Base-by-base conservation (phyloP, 805 yeast species). In the Dipodascus albidus region DNA sequence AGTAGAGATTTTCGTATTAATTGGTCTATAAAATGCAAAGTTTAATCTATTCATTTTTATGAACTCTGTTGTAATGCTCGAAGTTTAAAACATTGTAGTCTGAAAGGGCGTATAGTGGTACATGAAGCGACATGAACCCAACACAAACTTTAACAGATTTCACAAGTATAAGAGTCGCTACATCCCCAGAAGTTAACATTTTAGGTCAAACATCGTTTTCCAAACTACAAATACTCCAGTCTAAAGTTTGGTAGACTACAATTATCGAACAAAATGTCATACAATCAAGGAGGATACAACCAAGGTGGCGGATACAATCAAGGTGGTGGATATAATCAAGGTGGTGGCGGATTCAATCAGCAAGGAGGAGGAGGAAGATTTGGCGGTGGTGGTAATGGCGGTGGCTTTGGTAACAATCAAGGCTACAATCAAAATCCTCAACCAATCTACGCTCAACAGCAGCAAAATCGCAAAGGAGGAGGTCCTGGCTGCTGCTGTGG, bases 401-500 rank as follows among this genome's bases (percentile, higher is more conserved):
- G 44, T 3, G 20, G 20, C 9, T 23, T 47, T 50, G 54, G 53
- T 27, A 48, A 54, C 21, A 58, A 57, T 19, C 59, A 58, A 23
- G 54, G 54, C 17, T 51, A 47, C 19, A 53, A 53, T 24, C 55
- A 47, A 14, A 54, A 51, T 49, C 64, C 61, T 23, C 64, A 62
- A 57, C 63, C 63, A 22, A 52, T 58, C 23, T 62, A 62, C 55
- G 54, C 60, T 53, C 64, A 62, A 54, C 64, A 62, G 54, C 62
- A 57, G 50, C 60, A 24, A 52, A 49, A n/a, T n/a, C n/a, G n/a
- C n/a, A n/a, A 41, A 50, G 56, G 38, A 23, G 54, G 60, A 50
- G 58, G 60, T 53, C 60, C 49, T 48, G 63, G 60, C 42, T 62
- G 66, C 55, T 66, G 68, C 60, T 64, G 69, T 49, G 69, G 70